These are phyloP conservation scores for Coniophora puteana DNA, from an alignment of 1,284 basidiomycete species.

Conservation along the genomic window DNA sequence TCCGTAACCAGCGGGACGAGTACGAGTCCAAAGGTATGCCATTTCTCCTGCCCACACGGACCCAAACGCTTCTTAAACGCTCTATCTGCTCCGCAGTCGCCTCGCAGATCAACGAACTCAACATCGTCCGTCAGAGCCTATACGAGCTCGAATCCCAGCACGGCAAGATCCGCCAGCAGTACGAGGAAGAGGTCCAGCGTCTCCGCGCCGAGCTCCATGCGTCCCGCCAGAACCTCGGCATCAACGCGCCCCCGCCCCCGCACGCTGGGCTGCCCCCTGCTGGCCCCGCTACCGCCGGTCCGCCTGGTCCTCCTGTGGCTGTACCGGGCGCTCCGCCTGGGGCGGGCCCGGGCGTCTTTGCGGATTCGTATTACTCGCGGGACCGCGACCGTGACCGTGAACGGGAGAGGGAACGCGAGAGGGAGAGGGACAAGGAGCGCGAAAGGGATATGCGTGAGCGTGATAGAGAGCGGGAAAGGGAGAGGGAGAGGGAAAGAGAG, in stretches of 20 bases:
- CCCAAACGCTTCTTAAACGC: too few species aligned
- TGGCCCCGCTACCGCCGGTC: constrained; percentile 26
- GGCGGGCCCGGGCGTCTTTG: constrained; percentile 32
- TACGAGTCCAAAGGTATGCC: constrained; percentile 80
- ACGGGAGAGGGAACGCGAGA: constrained; percentile 34
- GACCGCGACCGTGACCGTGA: constrained; percentile 36
- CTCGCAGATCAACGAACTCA: constrained; percentile 69
- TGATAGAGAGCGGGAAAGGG: constrained; percentile 26
- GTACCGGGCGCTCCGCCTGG: constrained; percentile 24
- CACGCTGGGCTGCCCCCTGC: constrained; percentile 29
- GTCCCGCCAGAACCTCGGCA: constrained; percentile 31
- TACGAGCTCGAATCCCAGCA: constrained; percentile 79
- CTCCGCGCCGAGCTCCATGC: constrained; percentile 63
- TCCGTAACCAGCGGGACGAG: constrained; percentile 84
- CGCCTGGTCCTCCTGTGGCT: constrained; percentile 23
- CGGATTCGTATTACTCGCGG: constrained; percentile 37
- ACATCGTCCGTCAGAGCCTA: constrained; percentile 69
- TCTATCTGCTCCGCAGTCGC: constrained; percentile 41
- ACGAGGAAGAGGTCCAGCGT: constrained; percentile 70
- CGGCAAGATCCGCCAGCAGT: constrained; percentile 66
- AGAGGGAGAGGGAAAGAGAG: too few species aligned
- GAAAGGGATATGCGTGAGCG: constrained; percentile 33
- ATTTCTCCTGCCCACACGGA: neutral
- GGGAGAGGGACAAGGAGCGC: constrained; percentile 34
- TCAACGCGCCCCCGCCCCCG: constrained; percentile 29